These are phyloP conservation scores for Penicillium arizonense DNA, from an alignment of 495 filamentous ascomycete species.

Conservation along the genomic window DNA sequence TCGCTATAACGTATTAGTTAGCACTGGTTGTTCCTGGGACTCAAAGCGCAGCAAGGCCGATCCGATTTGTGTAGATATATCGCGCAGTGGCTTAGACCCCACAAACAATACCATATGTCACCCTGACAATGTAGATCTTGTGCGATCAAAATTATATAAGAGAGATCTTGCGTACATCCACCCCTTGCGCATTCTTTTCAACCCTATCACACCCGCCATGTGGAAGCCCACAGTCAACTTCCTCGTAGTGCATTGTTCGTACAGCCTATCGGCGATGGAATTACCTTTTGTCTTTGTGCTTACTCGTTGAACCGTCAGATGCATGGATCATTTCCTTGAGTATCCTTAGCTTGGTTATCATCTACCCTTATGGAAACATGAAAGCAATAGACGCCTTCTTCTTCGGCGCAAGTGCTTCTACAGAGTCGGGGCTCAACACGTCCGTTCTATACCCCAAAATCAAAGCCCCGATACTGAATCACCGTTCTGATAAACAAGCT, in stretches of 20 bases:
- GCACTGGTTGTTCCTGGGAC: too few relatives aligned
- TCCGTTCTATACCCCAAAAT: conserved; percentile 1
- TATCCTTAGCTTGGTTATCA: conserved; percentile 32
- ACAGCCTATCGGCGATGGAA: background rate
- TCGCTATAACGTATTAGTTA: too few relatives aligned
- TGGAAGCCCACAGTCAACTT: conserved; percentile 56
- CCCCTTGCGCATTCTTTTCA: too few relatives aligned
- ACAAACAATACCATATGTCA: too few relatives aligned
- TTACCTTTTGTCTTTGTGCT: background rate
- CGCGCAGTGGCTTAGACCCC: too few relatives aligned
- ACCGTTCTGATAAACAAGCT: background rate
- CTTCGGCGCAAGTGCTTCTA: conserved; percentile 42
- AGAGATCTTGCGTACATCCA: too few relatives aligned
- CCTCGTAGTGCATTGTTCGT: conserved; percentile 61
- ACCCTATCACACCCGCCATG: conserved; percentile 8
- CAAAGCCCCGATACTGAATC: too few relatives aligned
- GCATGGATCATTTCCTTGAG: conserved; percentile 35
- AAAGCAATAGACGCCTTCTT: conserved; percentile 42
- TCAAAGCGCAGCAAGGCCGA: too few relatives aligned
- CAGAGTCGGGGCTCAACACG: conserved; percentile 43
- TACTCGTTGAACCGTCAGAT: conserved; percentile 21
- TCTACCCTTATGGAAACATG: conserved; percentile 42
- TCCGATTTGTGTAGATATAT: too few relatives aligned
- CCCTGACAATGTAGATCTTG: too few relatives aligned
- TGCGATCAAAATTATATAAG: too few relatives aligned